These are phyloP conservation scores for Scheffersomyces lignicola DNA, from an alignment of 1,139 yeast species.

Conservation along the genomic window DNA sequence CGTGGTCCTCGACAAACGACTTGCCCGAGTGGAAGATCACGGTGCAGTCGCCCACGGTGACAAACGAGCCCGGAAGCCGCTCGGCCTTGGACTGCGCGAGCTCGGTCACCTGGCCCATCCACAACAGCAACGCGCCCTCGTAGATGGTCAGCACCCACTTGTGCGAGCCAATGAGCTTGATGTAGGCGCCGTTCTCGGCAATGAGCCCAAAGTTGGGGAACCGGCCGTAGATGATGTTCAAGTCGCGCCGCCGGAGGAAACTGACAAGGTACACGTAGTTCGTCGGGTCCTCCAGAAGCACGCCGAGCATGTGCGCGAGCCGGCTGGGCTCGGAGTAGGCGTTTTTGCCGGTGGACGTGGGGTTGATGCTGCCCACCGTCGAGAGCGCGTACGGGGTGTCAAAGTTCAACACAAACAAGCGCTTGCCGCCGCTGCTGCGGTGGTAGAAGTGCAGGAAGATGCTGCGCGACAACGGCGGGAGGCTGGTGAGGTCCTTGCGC, in stretches of 20 bases:
- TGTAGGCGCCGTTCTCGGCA: slow-evolving; percentile 86
- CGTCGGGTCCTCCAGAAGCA: slow-evolving; percentile 45
- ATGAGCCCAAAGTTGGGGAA: slow-evolving; percentile 74
- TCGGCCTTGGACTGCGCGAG: slow-evolving; percentile 70
- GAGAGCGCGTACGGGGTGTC: slow-evolving; percentile 41
- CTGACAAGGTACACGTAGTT: slow-evolving; percentile 75
- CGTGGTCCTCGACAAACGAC: slow-evolving; percentile 59
- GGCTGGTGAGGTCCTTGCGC: slow-evolving; percentile 24
- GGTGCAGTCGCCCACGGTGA: slow-evolving; percentile 74
- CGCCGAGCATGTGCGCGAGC: slow-evolving; percentile 47
- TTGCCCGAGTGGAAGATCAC: slow-evolving; percentile 72
- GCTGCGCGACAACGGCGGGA: slow-evolving; percentile 26
- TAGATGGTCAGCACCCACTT: slow-evolving; percentile 70
- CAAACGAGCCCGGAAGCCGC: slow-evolving; percentile 75
- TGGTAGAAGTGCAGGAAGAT: slow-evolving; percentile 40
- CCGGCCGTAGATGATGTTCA: slow-evolving; percentile 69
- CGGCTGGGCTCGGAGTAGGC: slow-evolving; percentile 47
- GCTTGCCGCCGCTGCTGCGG: slow-evolving; percentile 35
- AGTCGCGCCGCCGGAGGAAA: slow-evolving; percentile 58
- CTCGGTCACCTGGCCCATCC: slow-evolving; percentile 64
- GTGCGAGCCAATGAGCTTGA: slow-evolving; percentile 52
- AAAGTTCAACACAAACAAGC: slow-evolving; percentile 56
- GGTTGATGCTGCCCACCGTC: slow-evolving; percentile 15
- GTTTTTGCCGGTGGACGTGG: slow-evolving; percentile 25
- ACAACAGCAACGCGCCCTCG: slow-evolving; percentile 46